These are phyloP conservation scores for Taphrina deformans DNA, from an alignment of 1,139 yeast species.

Conservation along the genomic window DNA sequence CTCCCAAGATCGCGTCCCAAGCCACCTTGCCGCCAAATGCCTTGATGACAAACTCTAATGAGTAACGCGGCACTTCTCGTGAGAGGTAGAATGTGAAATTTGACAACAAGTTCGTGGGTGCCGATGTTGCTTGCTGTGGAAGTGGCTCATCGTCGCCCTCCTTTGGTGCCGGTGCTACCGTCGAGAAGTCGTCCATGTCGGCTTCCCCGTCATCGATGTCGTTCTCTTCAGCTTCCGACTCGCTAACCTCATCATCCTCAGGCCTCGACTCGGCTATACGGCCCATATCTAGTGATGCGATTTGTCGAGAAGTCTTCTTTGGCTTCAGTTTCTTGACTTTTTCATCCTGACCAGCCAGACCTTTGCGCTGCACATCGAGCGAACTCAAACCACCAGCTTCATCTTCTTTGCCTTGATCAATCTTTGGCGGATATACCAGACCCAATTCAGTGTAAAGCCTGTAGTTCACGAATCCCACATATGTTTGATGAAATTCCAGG, in stretches of 20 bases:
- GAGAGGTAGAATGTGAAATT: slow-evolving; percentile 82
- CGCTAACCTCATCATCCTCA: slow-evolving; percentile 36
- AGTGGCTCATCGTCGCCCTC: slow-evolving; percentile 67
- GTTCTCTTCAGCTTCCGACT: slow-evolving; percentile 44
- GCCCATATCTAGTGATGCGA: slow-evolving; percentile 38
- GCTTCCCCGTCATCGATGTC: slow-evolving; percentile 50
- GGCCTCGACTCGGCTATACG: slow-evolving; percentile 43
- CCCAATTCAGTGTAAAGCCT: slow-evolving; percentile 82
- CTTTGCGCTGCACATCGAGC: slow-evolving; percentile 60
- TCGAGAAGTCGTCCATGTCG: slow-evolving; percentile 55
- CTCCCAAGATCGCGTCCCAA: slow-evolving; percentile 86
- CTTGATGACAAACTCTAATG: slow-evolving; percentile 80
- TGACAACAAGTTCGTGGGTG: slow-evolving; percentile 64
- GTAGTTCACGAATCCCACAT: slow-evolving; percentile 81
- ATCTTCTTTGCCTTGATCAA: slow-evolving; percentile 68
- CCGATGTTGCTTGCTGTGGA: slow-evolving; percentile 70
- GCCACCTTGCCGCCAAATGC: slow-evolving; percentile 85
- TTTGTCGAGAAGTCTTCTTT: slow-evolving; percentile 6
- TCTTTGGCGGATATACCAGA: slow-evolving; percentile 86
- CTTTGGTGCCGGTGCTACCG: slow-evolving; percentile 50
- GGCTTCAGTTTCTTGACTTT: slow-evolving; percentile 36
- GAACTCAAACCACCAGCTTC: slow-evolving; percentile 89
- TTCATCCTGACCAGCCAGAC: slow-evolving; percentile 1
- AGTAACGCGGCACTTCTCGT: slow-evolving; percentile 92
- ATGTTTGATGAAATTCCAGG: slow-evolving; percentile 89